phyloP scores from a whole-genome alignment of 257 asterid species.

The Nicotiana otophora region DNA sequence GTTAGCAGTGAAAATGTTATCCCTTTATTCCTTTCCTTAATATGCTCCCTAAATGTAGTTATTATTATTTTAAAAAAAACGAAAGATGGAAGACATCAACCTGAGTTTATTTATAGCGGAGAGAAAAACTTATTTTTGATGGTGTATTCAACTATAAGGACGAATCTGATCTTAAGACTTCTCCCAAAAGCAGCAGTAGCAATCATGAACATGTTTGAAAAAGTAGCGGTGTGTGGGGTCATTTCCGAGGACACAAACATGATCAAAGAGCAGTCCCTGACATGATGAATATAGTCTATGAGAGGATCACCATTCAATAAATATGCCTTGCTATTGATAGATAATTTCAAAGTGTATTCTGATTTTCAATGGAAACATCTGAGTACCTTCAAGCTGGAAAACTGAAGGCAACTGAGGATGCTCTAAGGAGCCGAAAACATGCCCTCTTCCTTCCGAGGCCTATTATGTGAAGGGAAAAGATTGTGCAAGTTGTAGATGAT shows the following conservation, averaged over 20 bases:
- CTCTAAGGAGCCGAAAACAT: constrained; percentile 48
- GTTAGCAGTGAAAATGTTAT: constrained; percentile 50
- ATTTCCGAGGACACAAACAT: constrained; percentile 52
- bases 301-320: constrained; percentile 42
- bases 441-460: constrained; percentile 44
- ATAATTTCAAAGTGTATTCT: constrained; percentile 16
- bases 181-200: constrained; percentile 53
- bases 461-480: constrained; percentile 6
- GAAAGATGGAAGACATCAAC: too few relatives aligned
- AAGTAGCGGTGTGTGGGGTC: constrained; percentile 64
- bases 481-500: too few relatives aligned
- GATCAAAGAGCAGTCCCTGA: constrained; percentile 26
- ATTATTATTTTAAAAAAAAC: too few relatives aligned
- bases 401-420: constrained; percentile 42
- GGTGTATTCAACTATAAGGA: constrained; percentile 80
- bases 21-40: too few relatives aligned
- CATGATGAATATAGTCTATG: constrained; percentile 46
- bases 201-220: constrained; percentile 56
- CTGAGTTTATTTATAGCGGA: constrained; percentile 13
- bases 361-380: constrained; percentile 43
- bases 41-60: too few relatives aligned
- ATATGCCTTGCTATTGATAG: constrained; percentile 52
- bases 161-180: constrained; percentile 44
- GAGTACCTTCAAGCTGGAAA: constrained; percentile 30
- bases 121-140: constrained; percentile 62